Percentiles rank a stretch among this genome's conserved stretches.
Evolutionary conservation across 139 green algal genomes (phyloP).

Genomic region (Dunaliella primolecta): DNA sequence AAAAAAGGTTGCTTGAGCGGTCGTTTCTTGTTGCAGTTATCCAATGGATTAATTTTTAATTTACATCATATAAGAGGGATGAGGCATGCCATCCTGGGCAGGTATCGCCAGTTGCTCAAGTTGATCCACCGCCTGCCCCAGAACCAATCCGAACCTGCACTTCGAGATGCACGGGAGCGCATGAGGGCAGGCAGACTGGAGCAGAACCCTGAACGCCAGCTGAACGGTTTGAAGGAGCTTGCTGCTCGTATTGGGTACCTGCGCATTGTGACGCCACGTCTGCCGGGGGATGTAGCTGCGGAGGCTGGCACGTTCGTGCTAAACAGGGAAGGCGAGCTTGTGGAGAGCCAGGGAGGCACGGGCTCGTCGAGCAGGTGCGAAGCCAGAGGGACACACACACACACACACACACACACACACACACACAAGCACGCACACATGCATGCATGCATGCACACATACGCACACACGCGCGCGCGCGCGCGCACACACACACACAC

Average conservation of each 20-base stretch:
- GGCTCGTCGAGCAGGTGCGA: conserved; percentile 19
- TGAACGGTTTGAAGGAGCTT: conserved; percentile 35
- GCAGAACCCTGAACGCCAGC: conserved; percentile 18
- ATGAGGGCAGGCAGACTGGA: not conserved
- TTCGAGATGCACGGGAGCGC: not conserved
- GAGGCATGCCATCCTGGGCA: not conserved
- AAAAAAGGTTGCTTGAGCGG: too few species aligned
- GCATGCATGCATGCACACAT: not conserved
- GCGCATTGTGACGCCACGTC: conserved; percentile 32
- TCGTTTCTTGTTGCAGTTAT: too few species aligned
- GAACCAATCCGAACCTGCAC: not conserved
- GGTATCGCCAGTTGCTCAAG: not conserved
- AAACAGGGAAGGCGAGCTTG: conserved; percentile 28
- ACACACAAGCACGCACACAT: not conserved
- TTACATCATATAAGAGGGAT: too few species aligned
- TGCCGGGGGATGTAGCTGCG: conserved; percentile 18
- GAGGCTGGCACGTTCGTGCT: conserved; percentile 27
- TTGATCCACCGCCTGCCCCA: not conserved
- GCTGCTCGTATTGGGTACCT: conserved; percentile 31
- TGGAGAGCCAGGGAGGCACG: conserved; percentile 28
- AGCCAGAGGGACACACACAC: not conserved
- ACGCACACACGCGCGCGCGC: not conserved
- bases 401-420: not conserved
- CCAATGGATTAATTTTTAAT: too few species aligned
- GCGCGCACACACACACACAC: not conserved